Evolutionary conservation across 495 filamentous ascomycete genomes (phyloP), one percentile per base, ranked within the genome.

Genomic region (Penicillium silybi): DNA sequence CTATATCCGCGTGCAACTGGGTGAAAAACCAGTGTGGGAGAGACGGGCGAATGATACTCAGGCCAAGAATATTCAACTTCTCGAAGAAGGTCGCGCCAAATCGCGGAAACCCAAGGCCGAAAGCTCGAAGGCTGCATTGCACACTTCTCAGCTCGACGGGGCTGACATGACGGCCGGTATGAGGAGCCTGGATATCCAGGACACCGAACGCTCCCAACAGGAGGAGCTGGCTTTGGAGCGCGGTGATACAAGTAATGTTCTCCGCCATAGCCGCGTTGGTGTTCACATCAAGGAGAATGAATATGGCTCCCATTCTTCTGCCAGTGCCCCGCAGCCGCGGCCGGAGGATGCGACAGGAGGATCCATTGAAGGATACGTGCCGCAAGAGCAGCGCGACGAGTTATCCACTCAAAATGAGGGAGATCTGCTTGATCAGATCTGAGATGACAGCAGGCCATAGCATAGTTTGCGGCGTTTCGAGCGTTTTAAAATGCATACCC

Each of bases 1-100:
- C 56, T 95, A 88, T 67, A 74, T 98, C 52, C 86, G 88, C 57
- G 86, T 92, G 35, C 93, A 98, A 71, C 78, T 98, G 22, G 83
- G 72, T 32, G 84, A 88, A 54, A 81, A 83, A 52, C 88, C 89
- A 0, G 85, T 86, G 7, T 93, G 89, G 88, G 79, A 85, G 60
- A 77, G 90, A 41, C 76, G 74, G 9, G 78, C 69, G 19, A 67
- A 70, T 17, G 63, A 72, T 23, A 47, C 49, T 15, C 66, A 68
- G 9, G 67, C 67, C 25, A 63, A 52, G 29, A 50, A 65, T 15
- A 72, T 86, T 50, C 70, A 81, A 13, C 59, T 88, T 18, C 61
- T 86, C 16, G 82, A 85, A 34, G 81, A 76, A 53, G 62, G 62
- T 10, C 59, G 70, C 19, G 56, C 58, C 2, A 61, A 44, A 35